Evolutionary conservation across 2,329 filamentous ascomycete species (phyloP).

Genomic region (Proliferodiscus dingleyae): DNA sequence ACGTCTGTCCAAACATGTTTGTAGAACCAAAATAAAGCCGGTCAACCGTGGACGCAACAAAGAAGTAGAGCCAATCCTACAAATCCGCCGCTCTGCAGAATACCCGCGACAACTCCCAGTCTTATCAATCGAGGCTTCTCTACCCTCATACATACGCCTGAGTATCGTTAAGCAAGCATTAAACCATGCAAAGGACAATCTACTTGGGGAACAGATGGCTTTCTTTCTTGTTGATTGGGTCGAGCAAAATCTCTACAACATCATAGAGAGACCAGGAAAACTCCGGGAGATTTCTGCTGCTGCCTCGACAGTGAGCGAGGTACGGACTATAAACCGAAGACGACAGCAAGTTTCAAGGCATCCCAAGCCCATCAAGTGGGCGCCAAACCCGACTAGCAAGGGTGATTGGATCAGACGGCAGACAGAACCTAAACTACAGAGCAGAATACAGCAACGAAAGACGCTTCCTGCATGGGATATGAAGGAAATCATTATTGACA

Average conservation of each 20-base stretch:
- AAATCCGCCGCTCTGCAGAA: constrained; percentile 65
- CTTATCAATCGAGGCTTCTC: constrained; percentile 61
- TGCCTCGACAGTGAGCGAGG: constrained; percentile 59
- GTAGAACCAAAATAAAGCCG: constrained; percentile 62
- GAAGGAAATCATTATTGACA: constrained; percentile 68
- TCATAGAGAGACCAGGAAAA: constrained; percentile 79
- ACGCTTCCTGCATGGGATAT: constrained; percentile 84
- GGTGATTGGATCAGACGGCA: constrained; percentile 69
- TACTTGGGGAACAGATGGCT: constrained; percentile 83
- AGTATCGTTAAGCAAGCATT: constrained; percentile 78
- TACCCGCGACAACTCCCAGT: constrained; percentile 70
- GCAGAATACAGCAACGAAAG: constrained; percentile 69
- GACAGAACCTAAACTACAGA: constrained; percentile 57
- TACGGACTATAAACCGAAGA: constrained; percentile 22
- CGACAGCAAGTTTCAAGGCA: constrained; percentile 37
- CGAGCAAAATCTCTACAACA: constrained; percentile 74
- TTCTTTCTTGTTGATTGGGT: constrained; percentile 90
- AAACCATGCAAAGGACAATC: constrained; percentile 61
- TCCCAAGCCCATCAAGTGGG: constrained; percentile 60
- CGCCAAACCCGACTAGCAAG: constrained; percentile 52
- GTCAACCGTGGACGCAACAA: constrained; percentile 47
- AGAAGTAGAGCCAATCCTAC: constrained; percentile 50
- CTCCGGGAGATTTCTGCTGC: constrained; percentile 80
- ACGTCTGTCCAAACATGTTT: constrained; percentile 56
- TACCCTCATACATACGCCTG: constrained; percentile 90